A percentile compares a stretch with the other conserved stretches of the same genome.
Conservation (phyloP, 1,139 yeast genomes). For the Candida pseudoviswanathii region DNA sequence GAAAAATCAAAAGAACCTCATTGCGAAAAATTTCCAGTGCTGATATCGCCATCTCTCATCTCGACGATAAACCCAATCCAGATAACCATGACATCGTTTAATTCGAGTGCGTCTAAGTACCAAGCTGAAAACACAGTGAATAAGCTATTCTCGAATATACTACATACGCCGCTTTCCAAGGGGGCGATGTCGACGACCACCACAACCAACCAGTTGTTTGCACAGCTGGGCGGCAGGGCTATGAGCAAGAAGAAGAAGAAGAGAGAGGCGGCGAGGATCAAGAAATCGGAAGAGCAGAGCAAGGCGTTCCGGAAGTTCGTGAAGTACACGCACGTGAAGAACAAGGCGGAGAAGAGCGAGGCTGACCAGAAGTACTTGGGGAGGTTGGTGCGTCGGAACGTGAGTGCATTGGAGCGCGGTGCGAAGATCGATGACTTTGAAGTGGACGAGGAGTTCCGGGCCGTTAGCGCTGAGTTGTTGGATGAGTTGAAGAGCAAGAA, state of each 20-base stretch:
- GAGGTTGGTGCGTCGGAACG: slow-evolving; percentile 52
- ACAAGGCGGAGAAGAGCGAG: slow-evolving; percentile 34
- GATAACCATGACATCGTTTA: slow-evolving; percentile 28
- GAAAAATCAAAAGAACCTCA: no score
- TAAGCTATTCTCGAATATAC: slow-evolving; percentile 40
- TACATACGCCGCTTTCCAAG: no score
- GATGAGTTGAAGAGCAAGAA: slow-evolving; percentile 28
- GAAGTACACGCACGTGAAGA: slow-evolving; percentile 50
- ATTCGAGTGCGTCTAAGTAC: slow-evolving; percentile 31
- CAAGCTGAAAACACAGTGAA: slow-evolving; percentile 45
- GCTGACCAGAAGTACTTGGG: slow-evolving; percentile 53
- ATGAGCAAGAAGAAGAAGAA: slow-evolving; percentile 36
- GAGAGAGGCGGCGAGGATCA: slow-evolving; percentile 33
- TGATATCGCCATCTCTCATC: neutral
- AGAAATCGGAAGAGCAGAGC: slow-evolving; percentile 35
- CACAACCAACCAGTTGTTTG: no score
- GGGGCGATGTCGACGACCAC: no score
- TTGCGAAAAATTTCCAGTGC: no score
- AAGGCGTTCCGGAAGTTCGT: slow-evolving; percentile 50
- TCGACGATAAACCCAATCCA: neutral
- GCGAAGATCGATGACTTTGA: slow-evolving; percentile 50
- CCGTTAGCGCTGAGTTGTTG: slow-evolving; percentile 41
- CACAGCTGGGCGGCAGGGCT: no score
- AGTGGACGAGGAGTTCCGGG: slow-evolving; percentile 45
- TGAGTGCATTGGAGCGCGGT: slow-evolving; percentile 42